Percentiles rank a stretch among this genome's conserved stretches.
These are phyloP conservation scores for Fusarium mundagurra DNA, from an alignment of 2,329 filamentous ascomycete species.

Conservation along the genomic window DNA sequence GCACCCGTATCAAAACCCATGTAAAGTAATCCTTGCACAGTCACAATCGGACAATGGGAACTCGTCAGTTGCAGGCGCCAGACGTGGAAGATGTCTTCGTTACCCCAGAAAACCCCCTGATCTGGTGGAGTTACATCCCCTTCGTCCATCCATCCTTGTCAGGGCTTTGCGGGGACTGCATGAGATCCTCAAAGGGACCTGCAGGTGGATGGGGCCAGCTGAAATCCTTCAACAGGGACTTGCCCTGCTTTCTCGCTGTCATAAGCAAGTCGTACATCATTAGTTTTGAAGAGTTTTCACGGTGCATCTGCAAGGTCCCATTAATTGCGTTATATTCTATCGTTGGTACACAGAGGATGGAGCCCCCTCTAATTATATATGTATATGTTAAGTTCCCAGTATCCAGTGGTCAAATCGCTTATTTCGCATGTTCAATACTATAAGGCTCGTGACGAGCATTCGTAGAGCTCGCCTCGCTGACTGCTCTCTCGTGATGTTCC, in stretches of 20 bases:
- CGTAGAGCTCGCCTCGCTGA: slow-evolving; percentile 41
- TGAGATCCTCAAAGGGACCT: not conserved
- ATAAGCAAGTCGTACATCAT: not conserved
- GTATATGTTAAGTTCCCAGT: slow-evolving; percentile 10
- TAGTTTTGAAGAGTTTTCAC: slow-evolving; percentile 5
- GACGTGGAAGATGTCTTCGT: not conserved
- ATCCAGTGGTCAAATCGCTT: slow-evolving; percentile 5
- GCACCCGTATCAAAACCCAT: not conserved
- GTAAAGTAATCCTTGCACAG: not conserved
- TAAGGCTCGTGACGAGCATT: slow-evolving; percentile 31
- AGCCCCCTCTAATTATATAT: slow-evolving; percentile 24
- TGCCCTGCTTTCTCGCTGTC: not conserved
- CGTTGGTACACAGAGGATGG: not conserved
- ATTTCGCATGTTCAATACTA: slow-evolving; percentile 34
- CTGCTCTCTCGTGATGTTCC: slow-evolving; percentile 42
- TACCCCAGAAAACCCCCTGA: slow-evolving; percentile 21
- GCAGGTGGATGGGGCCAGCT: not conserved
- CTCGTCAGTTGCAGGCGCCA: not conserved
- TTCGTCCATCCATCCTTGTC: slow-evolving; percentile 27
- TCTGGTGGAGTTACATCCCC: slow-evolving; percentile 12
- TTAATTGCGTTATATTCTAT: slow-evolving; percentile 16
- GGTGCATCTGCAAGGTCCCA: not conserved
- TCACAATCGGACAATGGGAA: not conserved
- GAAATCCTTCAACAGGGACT: not conserved
- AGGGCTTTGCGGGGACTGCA: slow-evolving; percentile 17